Evolutionary conservation across 371 early-diverging fungal species (phyloP), one percentile per base, ranked within the genome.

Genomic region (Parasitella parasitica): DNA sequence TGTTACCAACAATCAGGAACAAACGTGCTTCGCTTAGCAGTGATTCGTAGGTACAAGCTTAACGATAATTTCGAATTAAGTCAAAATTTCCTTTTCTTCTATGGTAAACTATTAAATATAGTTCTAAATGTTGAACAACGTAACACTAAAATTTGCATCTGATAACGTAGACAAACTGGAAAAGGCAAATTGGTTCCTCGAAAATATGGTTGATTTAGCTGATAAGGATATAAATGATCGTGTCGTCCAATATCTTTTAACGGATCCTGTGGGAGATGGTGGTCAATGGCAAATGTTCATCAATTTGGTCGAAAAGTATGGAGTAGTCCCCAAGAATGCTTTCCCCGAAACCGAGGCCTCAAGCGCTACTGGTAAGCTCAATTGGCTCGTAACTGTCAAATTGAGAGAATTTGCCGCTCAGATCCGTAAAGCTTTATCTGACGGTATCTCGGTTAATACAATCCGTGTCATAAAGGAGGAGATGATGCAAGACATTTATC

Each of bases 201-300:
- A 92, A 63, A 87, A 84, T 64, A 84, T 91, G 79, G 85, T 91
- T 72, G 84, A 84, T 46, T 70, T 89, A 36, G 84, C 85, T 27
- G 82, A 87, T 36, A 54, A 69, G 28, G 88, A 90, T 48, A 72
- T 91, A 20, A 80, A 86, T 48, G 88, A 88, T 54, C 88, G 93
- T 20, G 82, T 87, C 3, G 86, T 92, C 22, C 91, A 91, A 69
- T 90, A 85, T 57, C 67, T 92, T 54, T 73, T 92, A 52, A 72
- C 76, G 43, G 76, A 73, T 22, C 92, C 92, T 20, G 80, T 91
- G 24, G 75, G 74, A 30, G 75, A 77, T 63, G 75, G 77, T 43
- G 92, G 91, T 5, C 93, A 91, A 72, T 93, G 88, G 87, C 90
- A 91, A 61, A 91, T 93, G 92, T 84, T 92, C 59, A 80, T 92